Conservation (phyloP, 176 grass and related monocot species). For the Chloris gayana region DNA sequence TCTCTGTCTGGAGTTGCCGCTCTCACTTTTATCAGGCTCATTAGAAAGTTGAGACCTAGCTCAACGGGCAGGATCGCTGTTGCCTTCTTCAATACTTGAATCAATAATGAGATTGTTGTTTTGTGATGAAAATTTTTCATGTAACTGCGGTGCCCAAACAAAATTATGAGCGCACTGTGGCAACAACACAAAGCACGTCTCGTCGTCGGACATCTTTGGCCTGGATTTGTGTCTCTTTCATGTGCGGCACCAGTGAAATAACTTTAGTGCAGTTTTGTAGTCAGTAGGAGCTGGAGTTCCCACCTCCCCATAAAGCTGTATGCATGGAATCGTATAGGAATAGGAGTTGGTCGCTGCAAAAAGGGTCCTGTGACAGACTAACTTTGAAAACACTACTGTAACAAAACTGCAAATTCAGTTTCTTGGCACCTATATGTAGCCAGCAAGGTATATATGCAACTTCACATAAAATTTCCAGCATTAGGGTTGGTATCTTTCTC, state of each 20-base stretch:
- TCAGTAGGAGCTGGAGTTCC: neutral
- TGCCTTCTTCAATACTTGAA: neutral
- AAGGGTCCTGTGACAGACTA: neutral
- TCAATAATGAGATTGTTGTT: neutral
- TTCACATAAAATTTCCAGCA: neutral
- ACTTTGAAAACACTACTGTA: neutral
- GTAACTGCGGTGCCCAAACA: too few relatives aligned
- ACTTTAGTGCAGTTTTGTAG: slow-evolving; percentile 6
- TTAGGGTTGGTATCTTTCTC: neutral
- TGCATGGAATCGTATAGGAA: neutral
- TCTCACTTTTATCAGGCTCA: neutral
- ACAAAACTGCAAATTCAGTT: neutral
- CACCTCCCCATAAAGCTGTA: slow-evolving; percentile 8
- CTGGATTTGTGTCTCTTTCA: neutral
- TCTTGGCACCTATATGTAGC: too few relatives aligned
- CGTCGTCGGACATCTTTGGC: too few relatives aligned
- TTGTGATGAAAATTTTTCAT: too few relatives aligned
- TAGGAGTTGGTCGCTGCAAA: neutral
- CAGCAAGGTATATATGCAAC: too few relatives aligned
- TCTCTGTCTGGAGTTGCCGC: neutral
- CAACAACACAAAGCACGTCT: too few relatives aligned
- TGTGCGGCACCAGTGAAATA: neutral
- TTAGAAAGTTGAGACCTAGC: neutral
- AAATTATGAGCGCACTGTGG: too few relatives aligned
- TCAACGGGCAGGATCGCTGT: neutral